These are phyloP conservation scores for Xanthoconium purpureum DNA, from an alignment of 768 basidiomycete genomes.

Conservation along the genomic window DNA sequence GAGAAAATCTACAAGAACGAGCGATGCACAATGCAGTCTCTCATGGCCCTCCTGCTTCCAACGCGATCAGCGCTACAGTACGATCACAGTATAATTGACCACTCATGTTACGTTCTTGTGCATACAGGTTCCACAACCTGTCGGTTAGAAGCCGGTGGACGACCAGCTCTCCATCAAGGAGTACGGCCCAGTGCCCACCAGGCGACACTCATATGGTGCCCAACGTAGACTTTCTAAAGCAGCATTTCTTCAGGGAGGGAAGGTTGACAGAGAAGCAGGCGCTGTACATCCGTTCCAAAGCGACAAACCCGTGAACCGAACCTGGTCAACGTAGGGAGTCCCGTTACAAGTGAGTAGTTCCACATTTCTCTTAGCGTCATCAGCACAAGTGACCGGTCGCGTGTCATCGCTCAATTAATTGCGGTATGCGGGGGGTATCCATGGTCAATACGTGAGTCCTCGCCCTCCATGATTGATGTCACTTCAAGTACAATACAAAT, in stretches of 20 bases:
- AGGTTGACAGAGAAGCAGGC: conserved; percentile 82
- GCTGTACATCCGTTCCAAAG: conserved; percentile 69
- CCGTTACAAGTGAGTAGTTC: conserved; percentile 73
- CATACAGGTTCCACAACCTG: conserved; percentile 68
- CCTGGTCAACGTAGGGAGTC: conserved; percentile 80
- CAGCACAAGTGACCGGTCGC: conserved; percentile 3
- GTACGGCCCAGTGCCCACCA: conserved; percentile 39
- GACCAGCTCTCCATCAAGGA: conserved; percentile 64
- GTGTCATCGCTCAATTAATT: not conserved
- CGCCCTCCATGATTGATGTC: conserved; percentile 71
- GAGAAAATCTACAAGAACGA: conserved; percentile 30
- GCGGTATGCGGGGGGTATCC: conserved; percentile 95
- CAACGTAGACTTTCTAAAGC: conserved; percentile 76
- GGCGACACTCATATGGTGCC: conserved; percentile 48
- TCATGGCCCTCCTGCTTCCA: conserved; percentile 9
- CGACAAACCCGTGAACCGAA: conserved; percentile 74
- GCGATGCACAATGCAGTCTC: conserved; percentile 31
- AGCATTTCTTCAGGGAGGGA: conserved; percentile 89
- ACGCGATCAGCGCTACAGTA: conserved; percentile 15
- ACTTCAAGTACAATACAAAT: conserved; percentile 38
- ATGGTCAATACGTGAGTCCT: conserved; percentile 86
- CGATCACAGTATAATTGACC: conserved; percentile 28
- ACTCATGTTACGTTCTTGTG: conserved; percentile 13
- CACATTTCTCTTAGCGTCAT: conserved; percentile 2
- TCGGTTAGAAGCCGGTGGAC: conserved; percentile 60